phyloP scores from a whole-genome alignment of 257 asterid genomes.

The Verbascum thapsus region DNA sequence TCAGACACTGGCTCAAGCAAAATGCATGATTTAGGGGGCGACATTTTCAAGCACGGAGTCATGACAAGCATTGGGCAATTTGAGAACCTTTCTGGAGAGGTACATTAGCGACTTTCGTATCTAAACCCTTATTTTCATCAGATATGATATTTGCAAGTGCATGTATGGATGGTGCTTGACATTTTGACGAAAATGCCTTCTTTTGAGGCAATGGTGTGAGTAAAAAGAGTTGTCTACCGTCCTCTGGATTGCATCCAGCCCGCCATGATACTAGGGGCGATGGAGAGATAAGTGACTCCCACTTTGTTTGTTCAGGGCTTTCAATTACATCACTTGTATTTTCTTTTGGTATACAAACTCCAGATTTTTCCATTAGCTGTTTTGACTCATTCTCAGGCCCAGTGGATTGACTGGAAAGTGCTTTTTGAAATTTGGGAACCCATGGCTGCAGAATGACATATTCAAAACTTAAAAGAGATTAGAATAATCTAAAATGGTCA shows the following conservation, averaged over 20 bases:
- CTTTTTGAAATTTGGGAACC: conserved; percentile 68
- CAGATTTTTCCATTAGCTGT: conserved; percentile 38
- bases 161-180: too few species aligned
- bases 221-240: conserved; percentile 77
- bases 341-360: conserved; percentile 29
- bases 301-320: conserved; percentile 65
- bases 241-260: conserved; percentile 62
- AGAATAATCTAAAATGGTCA: conserved; percentile 6
- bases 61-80: conserved; percentile 47
- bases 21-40: conserved; percentile 87
- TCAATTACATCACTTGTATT: conserved; percentile 29
- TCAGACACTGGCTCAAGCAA: conserved; percentile 78
- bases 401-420: conserved; percentile 37
- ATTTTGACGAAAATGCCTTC: conserved; percentile 46
- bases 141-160: conserved; percentile 32
- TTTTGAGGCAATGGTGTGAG: conserved; percentile 82
- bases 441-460: conserved; percentile 69
- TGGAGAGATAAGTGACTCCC: conserved; percentile 80
- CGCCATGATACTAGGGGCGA: conserved; percentile 97
- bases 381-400: conserved; percentile 38
- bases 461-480: conserved; percentile 2
- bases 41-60: conserved; percentile 84
- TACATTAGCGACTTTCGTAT: conserved; percentile 28
- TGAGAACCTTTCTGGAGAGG: conserved; percentile 44
- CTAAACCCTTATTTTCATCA: conserved; percentile 32